Percentiles rank a stretch among this genome's conserved stretches.
phyloP scores from a whole-genome alignment of 768 basidiomycete genomes.

The Panaeolus papilionaceus region DNA sequence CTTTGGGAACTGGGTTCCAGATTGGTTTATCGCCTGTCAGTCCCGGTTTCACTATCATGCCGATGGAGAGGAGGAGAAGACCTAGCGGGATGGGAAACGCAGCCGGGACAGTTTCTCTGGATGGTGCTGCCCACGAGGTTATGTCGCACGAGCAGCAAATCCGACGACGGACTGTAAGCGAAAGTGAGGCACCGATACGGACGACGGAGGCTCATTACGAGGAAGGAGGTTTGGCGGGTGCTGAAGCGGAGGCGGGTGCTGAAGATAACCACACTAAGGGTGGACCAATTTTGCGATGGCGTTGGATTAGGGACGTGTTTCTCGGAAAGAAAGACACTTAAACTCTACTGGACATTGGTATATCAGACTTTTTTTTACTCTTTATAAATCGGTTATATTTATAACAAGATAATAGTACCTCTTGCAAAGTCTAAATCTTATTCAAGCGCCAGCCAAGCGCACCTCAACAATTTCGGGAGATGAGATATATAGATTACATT shows the following conservation, averaged over 20 bases:
- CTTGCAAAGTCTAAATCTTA: not conserved
- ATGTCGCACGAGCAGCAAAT: slow-evolving; percentile 27
- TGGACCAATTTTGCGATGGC: slow-evolving; percentile 28
- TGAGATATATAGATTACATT: too few relatives aligned
- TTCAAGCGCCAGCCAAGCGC: not conserved
- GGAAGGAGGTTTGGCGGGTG: slow-evolving; percentile 16
- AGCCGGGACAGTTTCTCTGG: slow-evolving; percentile 26
- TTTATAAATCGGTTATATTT: too few relatives aligned
- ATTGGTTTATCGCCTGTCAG: slow-evolving; percentile 79
- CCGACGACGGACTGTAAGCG: slow-evolving; percentile 58
- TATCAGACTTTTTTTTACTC: not conserved
- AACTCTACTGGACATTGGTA: not conserved
- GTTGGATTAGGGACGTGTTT: slow-evolving; percentile 35
- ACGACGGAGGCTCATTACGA: slow-evolving; percentile 19
- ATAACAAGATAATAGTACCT: too few relatives aligned
- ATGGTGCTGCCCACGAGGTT: slow-evolving; percentile 37
- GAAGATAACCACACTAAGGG: not conserved
- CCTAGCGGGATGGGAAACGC: slow-evolving; percentile 35
- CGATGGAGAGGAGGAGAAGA: slow-evolving; percentile 52
- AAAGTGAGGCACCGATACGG: slow-evolving; percentile 36
- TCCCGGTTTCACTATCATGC: slow-evolving; percentile 78
- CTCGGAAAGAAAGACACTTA: slow-evolving; percentile 12
- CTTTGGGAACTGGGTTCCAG: slow-evolving; percentile 63
- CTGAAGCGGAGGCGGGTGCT: slow-evolving; percentile 17
- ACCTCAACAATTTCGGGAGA: too few relatives aligned